phyloP scores from a whole-genome alignment of 768 basidiomycete species.

The Lentinula aciculospora region DNA sequence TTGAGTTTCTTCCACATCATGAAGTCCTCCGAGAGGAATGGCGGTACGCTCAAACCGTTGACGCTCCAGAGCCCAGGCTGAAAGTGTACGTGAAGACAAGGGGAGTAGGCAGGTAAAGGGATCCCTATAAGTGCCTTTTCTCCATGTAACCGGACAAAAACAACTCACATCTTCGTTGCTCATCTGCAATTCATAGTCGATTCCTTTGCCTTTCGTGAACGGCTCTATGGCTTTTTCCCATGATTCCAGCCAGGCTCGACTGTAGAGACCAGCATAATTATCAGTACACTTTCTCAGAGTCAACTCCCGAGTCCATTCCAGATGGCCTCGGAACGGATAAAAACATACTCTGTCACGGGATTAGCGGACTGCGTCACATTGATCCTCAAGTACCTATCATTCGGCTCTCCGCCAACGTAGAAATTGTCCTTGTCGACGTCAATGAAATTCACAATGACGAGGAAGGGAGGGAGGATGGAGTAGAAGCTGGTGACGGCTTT shows the following conservation, averaged over 20 bases:
- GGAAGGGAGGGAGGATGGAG: conserved; percentile 14
- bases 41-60: neutral
- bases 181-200: conserved; percentile 9
- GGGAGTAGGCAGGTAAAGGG: neutral
- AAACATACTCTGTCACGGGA: conserved; percentile 12
- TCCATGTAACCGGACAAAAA: neutral
- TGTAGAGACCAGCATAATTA: neutral
- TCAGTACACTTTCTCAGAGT: neutral
- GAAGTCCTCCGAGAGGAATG: neutral
- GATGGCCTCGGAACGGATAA: neutral
- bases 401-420: conserved; percentile 16
- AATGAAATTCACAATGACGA: conserved; percentile 20
- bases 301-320: too few relatives aligned
- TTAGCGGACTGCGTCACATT: conserved; percentile 16
- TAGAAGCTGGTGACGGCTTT: conserved; percentile 16
- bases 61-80: neutral
- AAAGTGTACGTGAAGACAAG: neutral
- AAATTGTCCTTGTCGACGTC: conserved; percentile 15
- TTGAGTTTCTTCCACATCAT: conserved; percentile 3
- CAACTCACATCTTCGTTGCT: conserved; percentile 8
- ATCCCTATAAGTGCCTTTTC: too few relatives aligned
- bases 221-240: conserved; percentile 10
- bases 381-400: conserved; percentile 14
- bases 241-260: conserved; percentile 4
- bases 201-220: conserved; percentile 9